These are phyloP conservation scores for Rhododendron kiyosumense DNA, from an alignment of 148 eudicot genomes.

Conservation along the genomic window DNA sequence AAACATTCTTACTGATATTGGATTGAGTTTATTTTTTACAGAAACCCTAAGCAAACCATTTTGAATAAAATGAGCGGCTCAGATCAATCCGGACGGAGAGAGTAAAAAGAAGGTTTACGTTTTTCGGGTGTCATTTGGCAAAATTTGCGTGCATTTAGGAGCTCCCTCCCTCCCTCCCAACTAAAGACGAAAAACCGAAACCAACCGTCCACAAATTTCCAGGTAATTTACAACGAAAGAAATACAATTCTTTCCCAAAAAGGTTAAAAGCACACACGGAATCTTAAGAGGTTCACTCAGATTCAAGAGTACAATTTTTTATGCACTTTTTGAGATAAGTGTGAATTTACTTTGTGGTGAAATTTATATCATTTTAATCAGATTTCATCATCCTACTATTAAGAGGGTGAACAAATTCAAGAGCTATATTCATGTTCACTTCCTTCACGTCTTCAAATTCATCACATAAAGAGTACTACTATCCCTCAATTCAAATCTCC, in stretches of 20 bases:
- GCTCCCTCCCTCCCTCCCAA: background rate
- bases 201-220: slow-evolving; percentile 1
- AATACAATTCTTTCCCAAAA: background rate
- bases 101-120: too few species aligned
- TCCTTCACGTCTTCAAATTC: slow-evolving; percentile 20
- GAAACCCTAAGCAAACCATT: too few species aligned
- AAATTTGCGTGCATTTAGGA: background rate
- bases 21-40: too few species aligned
- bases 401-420: too few species aligned
- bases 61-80: too few species aligned
- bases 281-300: background rate
- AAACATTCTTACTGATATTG: too few species aligned
- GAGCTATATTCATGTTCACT: background rate
- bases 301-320: background rate
- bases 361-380: too few species aligned
- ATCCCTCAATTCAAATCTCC: background rate
- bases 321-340: too few species aligned
- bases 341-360: too few species aligned
- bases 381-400: too few species aligned
- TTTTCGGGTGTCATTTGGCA: too few species aligned
- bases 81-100: too few species aligned
- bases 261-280: background rate
- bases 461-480: background rate
- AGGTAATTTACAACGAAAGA: background rate
- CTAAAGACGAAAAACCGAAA: background rate